Conservation (phyloP, 352 stramenopile genomes). For the Blastocystis hominis region DNA sequence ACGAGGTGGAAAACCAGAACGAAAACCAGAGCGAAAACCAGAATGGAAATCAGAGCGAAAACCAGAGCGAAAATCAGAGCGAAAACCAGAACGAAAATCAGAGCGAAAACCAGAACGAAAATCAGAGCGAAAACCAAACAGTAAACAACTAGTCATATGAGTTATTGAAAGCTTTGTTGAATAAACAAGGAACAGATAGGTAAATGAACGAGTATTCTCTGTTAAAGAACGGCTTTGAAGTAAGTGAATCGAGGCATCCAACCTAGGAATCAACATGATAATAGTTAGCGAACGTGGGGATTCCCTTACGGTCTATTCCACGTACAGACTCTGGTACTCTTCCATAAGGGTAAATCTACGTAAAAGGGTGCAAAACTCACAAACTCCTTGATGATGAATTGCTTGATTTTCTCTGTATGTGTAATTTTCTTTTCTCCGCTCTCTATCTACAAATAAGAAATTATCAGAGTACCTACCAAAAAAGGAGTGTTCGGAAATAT, state of each 20-base stretch:
- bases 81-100: not conserved
- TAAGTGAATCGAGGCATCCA: not conserved
- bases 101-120: not conserved
- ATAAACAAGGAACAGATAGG: slow-evolving; percentile 1
- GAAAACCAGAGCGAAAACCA: too few relatives aligned
- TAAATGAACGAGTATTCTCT: not conserved
- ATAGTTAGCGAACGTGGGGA: not conserved
- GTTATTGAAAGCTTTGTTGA: not conserved
- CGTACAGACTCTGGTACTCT: not conserved
- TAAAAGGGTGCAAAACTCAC: not conserved
- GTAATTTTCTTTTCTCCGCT: not conserved
- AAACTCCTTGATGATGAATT: not conserved
- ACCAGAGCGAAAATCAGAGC: too few relatives aligned
- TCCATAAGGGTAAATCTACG: not conserved
- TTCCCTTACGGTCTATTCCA: not conserved
- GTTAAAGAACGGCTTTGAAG: not conserved
- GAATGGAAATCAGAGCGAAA: too few relatives aligned
- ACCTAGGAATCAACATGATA: not conserved
- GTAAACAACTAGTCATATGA: not conserved
- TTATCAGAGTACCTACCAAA: not conserved
- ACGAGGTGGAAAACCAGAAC: too few relatives aligned
- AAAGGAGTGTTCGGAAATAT: not conserved
- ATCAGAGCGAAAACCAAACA: not conserved
- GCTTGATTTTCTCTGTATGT: not conserved
- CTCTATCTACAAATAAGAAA: not conserved